phyloP scores from a whole-genome alignment of 805 yeast species.

The Candida boleticola region DNA sequence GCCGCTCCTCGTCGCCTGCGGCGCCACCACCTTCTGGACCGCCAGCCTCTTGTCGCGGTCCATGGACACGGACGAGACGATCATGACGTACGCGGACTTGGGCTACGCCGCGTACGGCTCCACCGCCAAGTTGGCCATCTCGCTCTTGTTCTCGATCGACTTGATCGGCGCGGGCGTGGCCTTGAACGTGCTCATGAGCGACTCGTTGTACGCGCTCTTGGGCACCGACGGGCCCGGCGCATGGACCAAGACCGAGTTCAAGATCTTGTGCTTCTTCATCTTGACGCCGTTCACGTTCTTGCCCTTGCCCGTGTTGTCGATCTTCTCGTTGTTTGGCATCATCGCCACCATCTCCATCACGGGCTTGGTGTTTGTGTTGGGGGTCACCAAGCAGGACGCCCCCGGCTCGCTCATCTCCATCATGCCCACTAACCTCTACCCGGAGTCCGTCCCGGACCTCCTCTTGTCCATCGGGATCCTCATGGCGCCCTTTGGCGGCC shows the following conservation, averaged over 20 bases:
- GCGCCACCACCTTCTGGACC: conserved; percentile 69
- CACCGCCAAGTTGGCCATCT: conserved; percentile 68
- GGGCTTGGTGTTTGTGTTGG: conserved; percentile 55
- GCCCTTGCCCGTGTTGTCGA: conserved; percentile 70
- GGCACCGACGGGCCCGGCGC: background rate
- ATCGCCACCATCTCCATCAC: conserved; percentile 67
- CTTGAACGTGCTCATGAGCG: conserved; percentile 78
- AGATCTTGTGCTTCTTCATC: conserved; percentile 63
- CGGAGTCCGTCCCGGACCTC: conserved; percentile 48
- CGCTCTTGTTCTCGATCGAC: conserved; percentile 73
- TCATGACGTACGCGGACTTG: conserved; percentile 85
- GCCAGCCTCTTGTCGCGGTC: conserved; percentile 73
- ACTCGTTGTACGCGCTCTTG: conserved; percentile 61
- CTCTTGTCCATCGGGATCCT: conserved; percentile 63
- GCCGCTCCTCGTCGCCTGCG: conserved; percentile 57
- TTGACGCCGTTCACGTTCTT: conserved; percentile 80
- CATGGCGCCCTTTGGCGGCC: conserved; percentile 83
- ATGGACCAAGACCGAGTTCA: conserved; percentile 52
- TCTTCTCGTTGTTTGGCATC: conserved; percentile 70
- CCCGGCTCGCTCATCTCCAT: conserved; percentile 76
- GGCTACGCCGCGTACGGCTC: conserved; percentile 86
- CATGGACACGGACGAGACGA: conserved; percentile 74
- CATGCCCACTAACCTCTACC: conserved; percentile 68
- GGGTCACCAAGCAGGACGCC: conserved; percentile 52
- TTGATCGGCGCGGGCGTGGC: conserved; percentile 81